Evolutionary conservation across 495 filamentous ascomycete species (phyloP).

Genomic region (Schizothecium vesticola): DNA sequence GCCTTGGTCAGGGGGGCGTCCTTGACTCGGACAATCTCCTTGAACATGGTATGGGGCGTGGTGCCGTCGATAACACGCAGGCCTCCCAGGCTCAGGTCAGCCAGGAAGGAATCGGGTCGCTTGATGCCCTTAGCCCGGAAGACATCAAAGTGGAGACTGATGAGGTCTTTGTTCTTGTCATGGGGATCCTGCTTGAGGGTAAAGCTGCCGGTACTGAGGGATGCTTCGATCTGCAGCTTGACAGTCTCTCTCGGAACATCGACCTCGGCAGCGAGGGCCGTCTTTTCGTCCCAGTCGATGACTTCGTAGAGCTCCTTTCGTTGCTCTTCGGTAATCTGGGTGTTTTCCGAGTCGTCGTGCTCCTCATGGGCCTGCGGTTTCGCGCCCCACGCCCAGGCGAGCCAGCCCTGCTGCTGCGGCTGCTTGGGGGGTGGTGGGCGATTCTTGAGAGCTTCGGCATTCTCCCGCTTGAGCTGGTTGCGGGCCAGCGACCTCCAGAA

Average conservation of each 20-base stretch:
- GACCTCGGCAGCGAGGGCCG: conserved; percentile 75
- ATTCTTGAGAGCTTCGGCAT: conserved; percentile 63
- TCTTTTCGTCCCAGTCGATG: conserved; percentile 98
- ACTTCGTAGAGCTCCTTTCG: conserved; percentile 94
- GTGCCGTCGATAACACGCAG: conserved; percentile 94
- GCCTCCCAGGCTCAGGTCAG: conserved; percentile 83
- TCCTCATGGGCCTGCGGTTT: conserved; percentile 58
- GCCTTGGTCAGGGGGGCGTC: conserved; percentile 58
- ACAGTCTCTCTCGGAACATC: conserved; percentile 85
- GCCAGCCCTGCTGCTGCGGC: conserved; percentile 69
- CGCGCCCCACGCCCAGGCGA: conserved; percentile 80
- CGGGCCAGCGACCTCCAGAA: conserved; percentile 94
- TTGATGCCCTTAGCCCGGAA: conserved; percentile 85
- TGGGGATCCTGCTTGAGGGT: conserved; percentile 87
- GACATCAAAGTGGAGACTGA: conserved; percentile 87
- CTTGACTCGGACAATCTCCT: conserved; percentile 92
- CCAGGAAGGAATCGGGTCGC: conserved; percentile 81
- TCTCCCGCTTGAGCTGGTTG: conserved; percentile 92
- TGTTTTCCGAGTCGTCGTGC: conserved; percentile 55
- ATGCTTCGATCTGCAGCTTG: conserved; percentile 85
- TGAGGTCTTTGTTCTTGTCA: conserved; percentile 66
- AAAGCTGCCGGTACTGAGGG: conserved; percentile 87
- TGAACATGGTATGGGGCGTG: conserved; percentile 80
- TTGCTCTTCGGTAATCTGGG: conserved; percentile 87
- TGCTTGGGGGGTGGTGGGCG: conserved; percentile 37